These are phyloP conservation scores for Zygoascus sp. DNA, from an alignment of 1,139 yeast genomes.

Conservation along the genomic window DNA sequence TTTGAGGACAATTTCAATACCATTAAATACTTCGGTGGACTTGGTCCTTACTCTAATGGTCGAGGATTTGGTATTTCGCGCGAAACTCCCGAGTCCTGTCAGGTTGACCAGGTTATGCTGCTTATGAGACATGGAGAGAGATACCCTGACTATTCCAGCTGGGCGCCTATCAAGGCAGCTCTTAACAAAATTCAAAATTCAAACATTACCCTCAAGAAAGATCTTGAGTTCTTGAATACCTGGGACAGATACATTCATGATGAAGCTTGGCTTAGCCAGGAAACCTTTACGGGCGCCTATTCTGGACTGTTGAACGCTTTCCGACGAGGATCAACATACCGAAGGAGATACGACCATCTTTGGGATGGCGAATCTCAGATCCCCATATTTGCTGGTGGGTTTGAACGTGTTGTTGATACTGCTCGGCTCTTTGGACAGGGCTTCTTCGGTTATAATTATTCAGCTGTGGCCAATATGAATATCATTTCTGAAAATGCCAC, in stretches of 20 bases:
- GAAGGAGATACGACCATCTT: constrained; percentile 37
- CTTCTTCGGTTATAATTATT: constrained; percentile 39
- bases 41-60: constrained; percentile 43
- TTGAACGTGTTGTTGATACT: constrained; percentile 39
- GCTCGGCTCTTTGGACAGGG: constrained; percentile 42
- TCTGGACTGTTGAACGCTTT: constrained; percentile 34
- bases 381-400: constrained; percentile 40
- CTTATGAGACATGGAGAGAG: constrained; percentile 73
- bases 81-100: constrained; percentile 48
- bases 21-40: constrained; percentile 39
- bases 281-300: constrained; percentile 35
- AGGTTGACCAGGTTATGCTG: constrained; percentile 60
- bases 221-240: constrained; percentile 37
- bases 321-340: constrained; percentile 32
- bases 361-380: constrained; percentile 33
- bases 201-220: constrained; percentile 31
- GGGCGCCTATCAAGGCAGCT: constrained; percentile 20
- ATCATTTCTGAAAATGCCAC: constrained; percentile 36
- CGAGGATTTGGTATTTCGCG: constrained; percentile 43
- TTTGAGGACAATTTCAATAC: constrained; percentile 31
- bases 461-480: constrained; percentile 35
- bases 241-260: constrained; percentile 36
- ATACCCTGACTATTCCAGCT: constrained; percentile 42
- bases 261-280: constrained; percentile 27
- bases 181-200: constrained; percentile 19